Evolutionary conservation across 345 rosid genomes (phyloP), one percentile per base, ranked within the genome.

Genomic region (Gossypium rotundifolium): DNA sequence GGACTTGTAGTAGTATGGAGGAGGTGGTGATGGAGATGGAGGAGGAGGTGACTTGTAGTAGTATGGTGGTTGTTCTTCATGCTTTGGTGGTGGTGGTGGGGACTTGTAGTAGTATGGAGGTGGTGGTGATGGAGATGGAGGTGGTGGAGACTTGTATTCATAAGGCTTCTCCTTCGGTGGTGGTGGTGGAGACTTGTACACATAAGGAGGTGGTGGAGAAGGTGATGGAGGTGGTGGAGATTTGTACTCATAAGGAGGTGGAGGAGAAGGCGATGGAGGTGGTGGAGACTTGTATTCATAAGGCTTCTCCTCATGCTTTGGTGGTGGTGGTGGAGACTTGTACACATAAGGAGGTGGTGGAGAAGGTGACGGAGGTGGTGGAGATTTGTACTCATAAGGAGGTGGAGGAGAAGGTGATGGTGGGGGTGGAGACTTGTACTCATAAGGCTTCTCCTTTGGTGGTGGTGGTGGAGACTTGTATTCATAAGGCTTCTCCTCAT

Each of bases 391-490:
- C 33, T 81, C 29, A 42, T 86, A 18, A 2, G 59, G 59, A 77
- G 0, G 85, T 54, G 59, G 27, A 5, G 40, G 40, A 33, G 40
- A 33, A 33, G 40, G 40, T 5, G 40, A 33, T 20, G 61, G 61
- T 0, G 61, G 61, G 1, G 61, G 61, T 2, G 88, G 88, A 4
- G 88, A 82, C 2, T 77, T 75, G 13, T 85, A 83, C 33, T 68
- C 77, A 54, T 85, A 85, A 2, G 74, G 81, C 38, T 33, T 33
- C 38, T 33, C 38, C 38, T 33, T 33, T 2, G 77, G 81, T 11
- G 84, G 84, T 17, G 87, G 92, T 0, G 91, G 89, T 3, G 82
- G 86, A 1, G 86, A 80, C 12, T 75, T 78, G 22, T 83, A 80
- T 3, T 29, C 40, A 14, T 78, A 54, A 45, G 87, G 44, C 40